A percentile compares a stretch with the other conserved stretches of the same genome.
Conservation (phyloP, 805 yeast species). For the Spathaspora boniae region DNA sequence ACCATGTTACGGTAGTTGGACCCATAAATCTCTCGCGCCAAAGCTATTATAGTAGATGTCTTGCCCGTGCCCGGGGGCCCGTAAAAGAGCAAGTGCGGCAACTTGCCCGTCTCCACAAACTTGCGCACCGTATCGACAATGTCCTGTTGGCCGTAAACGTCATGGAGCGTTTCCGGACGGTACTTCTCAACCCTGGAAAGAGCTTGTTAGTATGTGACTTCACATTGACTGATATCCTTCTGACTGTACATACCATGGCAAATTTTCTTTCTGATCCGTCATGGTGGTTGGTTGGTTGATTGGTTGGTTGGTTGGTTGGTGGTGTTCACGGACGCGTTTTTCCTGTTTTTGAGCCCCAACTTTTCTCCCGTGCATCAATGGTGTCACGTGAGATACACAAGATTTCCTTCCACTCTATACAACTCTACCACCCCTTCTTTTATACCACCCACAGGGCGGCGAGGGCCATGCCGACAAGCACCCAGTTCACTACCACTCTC, state of each 20-base stretch:
- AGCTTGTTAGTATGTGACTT: constrained; percentile 16
- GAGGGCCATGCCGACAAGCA: constrained; percentile 6
- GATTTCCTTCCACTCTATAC: constrained; percentile 2
- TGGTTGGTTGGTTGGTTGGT: constrained; percentile 1
- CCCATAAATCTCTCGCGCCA: constrained; percentile 83
- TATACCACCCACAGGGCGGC: constrained; percentile 6
- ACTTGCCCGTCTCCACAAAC: constrained; percentile 75
- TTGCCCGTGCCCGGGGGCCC: constrained; percentile 96
- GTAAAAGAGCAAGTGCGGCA: constrained; percentile 90
- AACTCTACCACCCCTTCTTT: neutral
- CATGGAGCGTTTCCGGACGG: constrained; percentile 80
- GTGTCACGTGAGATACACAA: neutral
- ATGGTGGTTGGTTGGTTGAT: neutral
- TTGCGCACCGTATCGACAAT: constrained; percentile 81
- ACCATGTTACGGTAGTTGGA: constrained; percentile 81
- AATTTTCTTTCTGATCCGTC: constrained; percentile 33
- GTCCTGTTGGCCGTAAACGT: constrained; percentile 87
- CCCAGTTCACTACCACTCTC: constrained; percentile 13
- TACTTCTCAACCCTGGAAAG: constrained; percentile 80
- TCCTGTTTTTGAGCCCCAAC: constrained; percentile 1
- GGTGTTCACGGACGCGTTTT: constrained; percentile 3
- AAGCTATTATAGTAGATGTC: constrained; percentile 82
- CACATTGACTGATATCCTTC: neutral
- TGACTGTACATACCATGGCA: constrained; percentile 49
- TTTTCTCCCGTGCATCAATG: neutral